phyloP scores from a whole-genome alignment of 345 rosid species.

The Moringa oleifera region DNA sequence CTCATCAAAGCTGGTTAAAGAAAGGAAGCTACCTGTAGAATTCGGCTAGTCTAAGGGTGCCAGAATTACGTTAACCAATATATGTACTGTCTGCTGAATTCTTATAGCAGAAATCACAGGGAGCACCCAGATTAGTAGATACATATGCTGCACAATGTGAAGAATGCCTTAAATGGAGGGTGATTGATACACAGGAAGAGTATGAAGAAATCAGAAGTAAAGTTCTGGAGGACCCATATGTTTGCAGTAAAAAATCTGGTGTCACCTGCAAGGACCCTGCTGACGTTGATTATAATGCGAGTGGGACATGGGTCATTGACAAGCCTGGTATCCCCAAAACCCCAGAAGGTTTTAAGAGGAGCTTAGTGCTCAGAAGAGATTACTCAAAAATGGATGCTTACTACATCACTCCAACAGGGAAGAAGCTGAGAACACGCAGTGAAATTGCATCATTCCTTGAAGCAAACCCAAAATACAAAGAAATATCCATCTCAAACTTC shows the following conservation, averaged over 20 bases:
- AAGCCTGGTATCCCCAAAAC: slow-evolving; percentile 82
- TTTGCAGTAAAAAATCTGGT: slow-evolving; percentile 45
- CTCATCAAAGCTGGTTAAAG: too few species aligned
- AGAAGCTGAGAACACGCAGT: slow-evolving; percentile 59
- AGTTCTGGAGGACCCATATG: slow-evolving; percentile 37
- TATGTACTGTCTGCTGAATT: background rate
- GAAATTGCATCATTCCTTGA: slow-evolving; percentile 49
- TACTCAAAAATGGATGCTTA: slow-evolving; percentile 83
- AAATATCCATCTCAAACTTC: slow-evolving; percentile 45
- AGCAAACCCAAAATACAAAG: slow-evolving; percentile 47
- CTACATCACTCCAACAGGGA: slow-evolving; percentile 70
- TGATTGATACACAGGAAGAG: slow-evolving; percentile 47
- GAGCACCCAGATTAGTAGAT: slow-evolving; percentile 38
- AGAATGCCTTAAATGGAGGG: slow-evolving; percentile 74
- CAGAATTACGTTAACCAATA: too few species aligned
- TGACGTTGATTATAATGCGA: slow-evolving; percentile 56
- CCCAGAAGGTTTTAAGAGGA: slow-evolving; percentile 75
- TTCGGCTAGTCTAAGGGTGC: too few species aligned
- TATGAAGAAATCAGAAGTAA: slow-evolving; percentile 77
- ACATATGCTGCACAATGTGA: slow-evolving; percentile 78
- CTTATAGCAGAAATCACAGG: slow-evolving; percentile 7
- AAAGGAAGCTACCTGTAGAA: too few species aligned
- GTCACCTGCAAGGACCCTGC: slow-evolving; percentile 61
- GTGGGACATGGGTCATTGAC: slow-evolving; percentile 80
- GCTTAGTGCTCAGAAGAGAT: slow-evolving; percentile 62